Evolutionary conservation across 345 rosid genomes (phyloP).

Genomic region (Microcos paniculata): DNA sequence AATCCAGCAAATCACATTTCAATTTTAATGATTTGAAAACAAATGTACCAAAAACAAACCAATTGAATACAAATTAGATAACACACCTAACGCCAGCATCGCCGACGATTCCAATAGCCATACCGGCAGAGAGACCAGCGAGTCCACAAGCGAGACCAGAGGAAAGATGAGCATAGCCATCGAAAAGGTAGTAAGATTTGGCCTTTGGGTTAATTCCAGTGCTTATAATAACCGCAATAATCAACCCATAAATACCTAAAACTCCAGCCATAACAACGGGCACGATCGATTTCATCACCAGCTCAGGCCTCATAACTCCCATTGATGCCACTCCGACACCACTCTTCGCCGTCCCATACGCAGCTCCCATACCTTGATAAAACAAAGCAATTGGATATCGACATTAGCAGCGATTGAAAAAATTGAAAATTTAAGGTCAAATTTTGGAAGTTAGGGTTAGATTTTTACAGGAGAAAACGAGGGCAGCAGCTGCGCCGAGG

Average conservation of each 20-base stretch:
- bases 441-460: background rate
- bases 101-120: conserved; percentile 62
- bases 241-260: conserved; percentile 76
- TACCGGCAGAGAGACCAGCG: conserved; percentile 62
- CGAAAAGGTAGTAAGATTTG: conserved; percentile 72
- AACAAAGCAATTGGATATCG: background rate
- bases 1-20: background rate
- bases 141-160: conserved; percentile 63
- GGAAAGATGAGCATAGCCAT: conserved; percentile 79
- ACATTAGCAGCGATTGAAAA: background rate
- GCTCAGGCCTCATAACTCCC: conserved; percentile 94
- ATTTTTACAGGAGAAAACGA: conserved; percentile 36
- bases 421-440: background rate
- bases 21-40: background rate
- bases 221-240: conserved; percentile 80
- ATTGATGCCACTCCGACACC: conserved; percentile 85
- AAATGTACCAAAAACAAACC: background rate
- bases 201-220: conserved; percentile 88
- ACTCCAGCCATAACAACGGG: conserved; percentile 93
- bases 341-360: conserved; percentile 82
- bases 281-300: conserved; percentile 84
- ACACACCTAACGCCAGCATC: conserved; percentile 59
- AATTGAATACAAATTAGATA: background rate
- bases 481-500: conserved; percentile 50
- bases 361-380: conserved; percentile 72